A percentile compares a stretch with the other conserved stretches of the same genome.
phyloP scores from a whole-genome alignment of 2,329 filamentous ascomycete genomes.

The Hypoxylon sp. region DNA sequence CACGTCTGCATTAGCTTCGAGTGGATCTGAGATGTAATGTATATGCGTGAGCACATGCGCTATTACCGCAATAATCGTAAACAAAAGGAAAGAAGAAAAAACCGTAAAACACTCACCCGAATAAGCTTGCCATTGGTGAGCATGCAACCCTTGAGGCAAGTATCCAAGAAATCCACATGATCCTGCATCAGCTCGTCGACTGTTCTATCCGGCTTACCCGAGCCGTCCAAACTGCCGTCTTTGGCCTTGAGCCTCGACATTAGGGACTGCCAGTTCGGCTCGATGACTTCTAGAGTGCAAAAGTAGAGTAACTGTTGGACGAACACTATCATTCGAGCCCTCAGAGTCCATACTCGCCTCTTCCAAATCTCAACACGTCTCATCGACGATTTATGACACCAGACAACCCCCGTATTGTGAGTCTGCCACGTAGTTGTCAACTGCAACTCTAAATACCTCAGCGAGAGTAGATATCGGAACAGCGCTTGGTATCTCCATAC shows the following conservation, averaged over 20 bases:
- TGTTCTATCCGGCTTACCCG: slow-evolving; percentile 67
- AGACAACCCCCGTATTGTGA: slow-evolving; percentile 82
- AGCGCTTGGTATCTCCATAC: slow-evolving; percentile 96
- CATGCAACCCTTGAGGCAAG: slow-evolving; percentile 99
- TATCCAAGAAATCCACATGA: slow-evolving; percentile 97
- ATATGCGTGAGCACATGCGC: slow-evolving; percentile 43
- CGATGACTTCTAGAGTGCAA: slow-evolving; percentile 95
- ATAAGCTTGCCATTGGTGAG: slow-evolving; percentile 95
- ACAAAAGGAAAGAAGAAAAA: no score
- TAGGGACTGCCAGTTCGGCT: slow-evolving; percentile 94
- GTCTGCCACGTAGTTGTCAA: slow-evolving; percentile 91
- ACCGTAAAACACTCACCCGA: slow-evolving; percentile 70
- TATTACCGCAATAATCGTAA: slow-evolving; percentile 19
- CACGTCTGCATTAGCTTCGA: slow-evolving; percentile 97
- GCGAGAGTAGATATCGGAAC: slow-evolving; percentile 90
- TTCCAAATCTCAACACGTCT: slow-evolving; percentile 90
- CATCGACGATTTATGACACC: slow-evolving; percentile 83
- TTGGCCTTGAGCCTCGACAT: slow-evolving; percentile 84
- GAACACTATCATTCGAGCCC: slow-evolving; percentile 95
- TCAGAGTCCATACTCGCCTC: slow-evolving; percentile 87
- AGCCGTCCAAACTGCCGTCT: slow-evolving; percentile 60
- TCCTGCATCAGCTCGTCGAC: slow-evolving; percentile 99
- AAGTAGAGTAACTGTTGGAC: slow-evolving; percentile 97
- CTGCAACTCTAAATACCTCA: slow-evolving; percentile 89
- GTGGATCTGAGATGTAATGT: slow-evolving; percentile 75